Evolutionary conservation across 306 rosid genomes (phyloP).

Genomic region (Fragaria vesca): DNA sequence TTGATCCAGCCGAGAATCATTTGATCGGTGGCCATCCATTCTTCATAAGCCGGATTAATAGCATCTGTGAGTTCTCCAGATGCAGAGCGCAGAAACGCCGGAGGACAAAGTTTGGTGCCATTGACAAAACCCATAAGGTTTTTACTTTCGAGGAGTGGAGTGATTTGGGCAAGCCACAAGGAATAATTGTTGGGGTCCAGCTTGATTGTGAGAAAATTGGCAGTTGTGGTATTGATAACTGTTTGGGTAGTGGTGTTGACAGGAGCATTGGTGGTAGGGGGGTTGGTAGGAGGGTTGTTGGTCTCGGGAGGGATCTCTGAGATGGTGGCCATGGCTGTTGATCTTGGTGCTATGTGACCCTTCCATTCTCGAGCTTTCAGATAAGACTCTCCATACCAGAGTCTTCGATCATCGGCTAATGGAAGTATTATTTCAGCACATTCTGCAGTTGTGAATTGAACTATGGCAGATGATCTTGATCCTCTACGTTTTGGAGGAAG

Average conservation of each 20-base stretch:
- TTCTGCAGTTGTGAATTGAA: constrained; percentile 38
- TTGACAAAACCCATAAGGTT: not conserved
- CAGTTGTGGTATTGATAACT: no score
- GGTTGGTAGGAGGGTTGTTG: no score
- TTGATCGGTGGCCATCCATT: not conserved
- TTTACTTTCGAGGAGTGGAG: not conserved
- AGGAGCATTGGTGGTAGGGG: no score
- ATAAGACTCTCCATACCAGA: constrained; percentile 19
- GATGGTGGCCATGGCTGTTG: not conserved
- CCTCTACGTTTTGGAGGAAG: constrained; percentile 17
- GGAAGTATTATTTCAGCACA: constrained; percentile 34
- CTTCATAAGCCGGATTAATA: not conserved
- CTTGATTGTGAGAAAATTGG: not conserved
- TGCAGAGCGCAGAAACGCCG: no score
- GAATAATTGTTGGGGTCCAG: not conserved
- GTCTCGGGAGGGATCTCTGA: no score
- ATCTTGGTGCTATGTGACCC: not conserved
- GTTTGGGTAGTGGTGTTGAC: no score
- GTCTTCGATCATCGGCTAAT: constrained; percentile 8
- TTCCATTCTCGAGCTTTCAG: constrained; percentile 14
- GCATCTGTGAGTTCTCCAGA: not conserved
- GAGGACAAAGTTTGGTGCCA: not conserved
- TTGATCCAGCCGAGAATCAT: not conserved
- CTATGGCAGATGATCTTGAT: constrained; percentile 34
- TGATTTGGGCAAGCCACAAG: not conserved